phyloP scores from a whole-genome alignment of 106 monocot species.

The Dioscorea alata region DNA sequence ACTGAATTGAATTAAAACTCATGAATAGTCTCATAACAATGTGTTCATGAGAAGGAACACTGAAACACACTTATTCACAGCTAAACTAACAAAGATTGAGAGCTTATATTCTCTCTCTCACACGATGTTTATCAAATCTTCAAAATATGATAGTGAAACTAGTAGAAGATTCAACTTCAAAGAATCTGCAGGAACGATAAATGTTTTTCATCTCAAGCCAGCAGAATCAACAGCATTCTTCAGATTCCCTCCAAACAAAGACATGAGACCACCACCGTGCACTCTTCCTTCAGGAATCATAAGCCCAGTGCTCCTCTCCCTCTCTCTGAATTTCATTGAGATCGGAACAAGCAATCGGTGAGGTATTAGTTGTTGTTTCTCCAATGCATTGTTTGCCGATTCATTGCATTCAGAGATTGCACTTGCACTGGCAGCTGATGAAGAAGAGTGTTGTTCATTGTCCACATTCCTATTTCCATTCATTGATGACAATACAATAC shows the following conservation, averaged over 20 bases:
- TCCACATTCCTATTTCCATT: slow-evolving; percentile 30
- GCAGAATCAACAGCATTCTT: slow-evolving; percentile 26
- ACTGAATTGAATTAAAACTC: no score
- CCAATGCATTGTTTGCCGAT: slow-evolving; percentile 16
- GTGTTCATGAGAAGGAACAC: no score
- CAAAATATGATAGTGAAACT: no score
- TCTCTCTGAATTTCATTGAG: slow-evolving; percentile 44
- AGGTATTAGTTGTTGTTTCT: slow-evolving; percentile 43
- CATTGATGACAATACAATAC: slow-evolving; percentile 47
- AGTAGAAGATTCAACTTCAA: no score
- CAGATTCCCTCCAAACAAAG: slow-evolving; percentile 70
- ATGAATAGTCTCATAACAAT: no score
- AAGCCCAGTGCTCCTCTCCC: slow-evolving; percentile 16
- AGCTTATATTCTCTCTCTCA: no score
- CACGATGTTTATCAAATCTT: no score
- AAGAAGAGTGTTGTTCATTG: slow-evolving; percentile 28
- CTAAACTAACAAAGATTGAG: no score
- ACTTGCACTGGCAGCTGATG: slow-evolving; percentile 38
- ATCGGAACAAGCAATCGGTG: slow-evolving; percentile 58
- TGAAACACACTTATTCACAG: no score
- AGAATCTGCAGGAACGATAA: no score
- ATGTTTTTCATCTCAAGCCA: no score
- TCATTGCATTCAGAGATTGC: slow-evolving; percentile 46
- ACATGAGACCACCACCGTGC: slow-evolving; percentile 86
- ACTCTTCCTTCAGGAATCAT: slow-evolving; percentile 83